phyloP scores from a whole-genome alignment of 2,329 filamentous ascomycete species.

The Sphaerulina vaccinii region DNA sequence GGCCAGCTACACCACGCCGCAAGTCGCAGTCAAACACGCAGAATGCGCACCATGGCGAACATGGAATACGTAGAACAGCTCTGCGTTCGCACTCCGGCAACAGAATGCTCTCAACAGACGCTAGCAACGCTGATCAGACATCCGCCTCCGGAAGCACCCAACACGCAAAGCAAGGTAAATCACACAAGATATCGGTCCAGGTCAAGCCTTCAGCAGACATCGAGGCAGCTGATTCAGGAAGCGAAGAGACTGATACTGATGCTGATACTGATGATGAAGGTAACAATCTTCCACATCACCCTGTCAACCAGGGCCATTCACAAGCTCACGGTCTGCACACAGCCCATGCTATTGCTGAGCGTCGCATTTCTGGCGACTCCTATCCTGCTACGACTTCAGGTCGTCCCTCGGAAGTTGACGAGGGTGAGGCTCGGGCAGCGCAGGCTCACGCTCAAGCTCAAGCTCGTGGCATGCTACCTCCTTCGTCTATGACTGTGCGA shows the following conservation, averaged over 20 bases:
- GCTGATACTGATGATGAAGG: not conserved
- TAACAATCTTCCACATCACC: not conserved
- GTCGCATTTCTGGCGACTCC: constrained; percentile 15
- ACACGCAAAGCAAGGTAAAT: not conserved
- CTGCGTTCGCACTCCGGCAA: not conserved
- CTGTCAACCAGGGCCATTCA: not conserved
- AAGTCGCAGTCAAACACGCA: constrained; percentile 1
- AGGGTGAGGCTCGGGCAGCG: not conserved
- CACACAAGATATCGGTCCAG: not conserved
- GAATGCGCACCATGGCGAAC: not conserved
- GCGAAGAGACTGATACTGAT: not conserved
- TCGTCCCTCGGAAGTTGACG: constrained; percentile 14
- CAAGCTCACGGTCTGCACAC: not conserved
- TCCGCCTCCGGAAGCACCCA: constrained; percentile 7
- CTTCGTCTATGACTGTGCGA: not conserved
- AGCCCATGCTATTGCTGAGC: not conserved
- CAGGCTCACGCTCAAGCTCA: not conserved
- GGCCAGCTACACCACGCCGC: not conserved
- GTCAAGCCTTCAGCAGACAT: not conserved
- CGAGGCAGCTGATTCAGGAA: too few species aligned
- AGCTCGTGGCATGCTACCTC: not conserved
- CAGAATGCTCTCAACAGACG: constrained; percentile 14
- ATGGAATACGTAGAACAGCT: not conserved
- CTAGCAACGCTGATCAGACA: constrained; percentile 13
- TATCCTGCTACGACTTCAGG: constrained; percentile 24